Evolutionary conservation across 1,284 basidiomycete genomes (phyloP), one percentile per base, ranked within the genome.

Genomic region (Ganoderma boninense): DNA sequence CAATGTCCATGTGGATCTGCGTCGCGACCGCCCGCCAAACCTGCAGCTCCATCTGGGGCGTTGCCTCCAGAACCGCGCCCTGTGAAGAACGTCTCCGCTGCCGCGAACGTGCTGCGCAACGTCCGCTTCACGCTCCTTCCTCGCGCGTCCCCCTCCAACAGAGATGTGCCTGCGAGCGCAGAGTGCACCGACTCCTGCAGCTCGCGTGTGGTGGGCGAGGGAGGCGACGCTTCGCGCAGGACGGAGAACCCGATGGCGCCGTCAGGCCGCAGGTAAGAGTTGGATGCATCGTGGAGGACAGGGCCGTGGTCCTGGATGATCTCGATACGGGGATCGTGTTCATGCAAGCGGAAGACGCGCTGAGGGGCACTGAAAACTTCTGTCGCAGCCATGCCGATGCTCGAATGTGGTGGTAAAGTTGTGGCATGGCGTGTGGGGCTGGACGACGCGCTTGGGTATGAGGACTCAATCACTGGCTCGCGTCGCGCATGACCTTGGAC

Each of bases 31-130:
- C 69, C 73, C 4, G 76, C 61, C 62, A 75, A 66, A 11, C 75
- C 76, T 1, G 74, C 72, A n/a, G 72, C 70, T n/a, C 76, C 76
- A 13, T 79, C 79, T 13, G 73, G 67, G 11, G 70, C 68, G 38
- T 72, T 72, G 13, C 79, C 76, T 38, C 74, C 73, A 11, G 74
- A 62, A 8, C 73, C 72, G 38, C 79, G 73, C 10, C 85, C 81
- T 26, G 90, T 89, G 72, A 92, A 81, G 73, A 93, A 86, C 7
- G 88, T 85, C 76, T 93, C 92, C 10, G 92, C 91, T 35, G 86
- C 89, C 68, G 84, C 88, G 65, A 92, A 78, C 7, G 91, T 91
- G 72, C 87, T 92, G 64, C 91, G 85, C 64, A 92, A 75, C 72
- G 87, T 90, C 72, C 89, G 84, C 78, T 87, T 91, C 43, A 90